Evolutionary conservation across 164 flowering plant genomes (phyloP).

Genomic region (Nymphaea colorata): DNA sequence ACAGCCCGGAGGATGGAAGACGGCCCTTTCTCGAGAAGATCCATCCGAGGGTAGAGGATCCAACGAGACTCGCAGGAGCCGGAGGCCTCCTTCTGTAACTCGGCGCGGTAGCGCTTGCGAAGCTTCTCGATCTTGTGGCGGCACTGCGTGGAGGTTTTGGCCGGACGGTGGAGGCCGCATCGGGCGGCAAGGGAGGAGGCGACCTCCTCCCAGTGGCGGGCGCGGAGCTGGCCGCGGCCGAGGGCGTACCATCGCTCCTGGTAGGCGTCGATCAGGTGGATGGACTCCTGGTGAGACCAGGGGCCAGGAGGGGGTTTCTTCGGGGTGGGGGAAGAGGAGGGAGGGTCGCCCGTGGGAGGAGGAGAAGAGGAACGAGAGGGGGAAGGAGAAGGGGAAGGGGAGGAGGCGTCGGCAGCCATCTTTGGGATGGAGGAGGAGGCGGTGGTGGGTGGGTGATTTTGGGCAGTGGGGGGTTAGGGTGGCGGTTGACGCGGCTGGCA

Average conservation of each 20-base stretch:
- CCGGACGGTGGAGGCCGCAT: constrained; percentile 42
- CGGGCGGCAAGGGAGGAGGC: constrained; percentile 59
- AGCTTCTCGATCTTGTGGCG: constrained; percentile 98
- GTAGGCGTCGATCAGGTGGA: constrained; percentile 60
- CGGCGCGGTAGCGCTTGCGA: constrained; percentile 71
- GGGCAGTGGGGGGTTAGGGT: neutral
- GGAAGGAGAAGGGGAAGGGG: constrained; percentile 1
- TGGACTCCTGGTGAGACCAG: constrained; percentile 75
- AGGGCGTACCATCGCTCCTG: constrained; percentile 78
- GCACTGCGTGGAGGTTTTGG: constrained; percentile 76
- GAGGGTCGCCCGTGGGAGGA: constrained; percentile 4
- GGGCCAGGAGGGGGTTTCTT: constrained; percentile 39
- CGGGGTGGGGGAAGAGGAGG: constrained; percentile 7
- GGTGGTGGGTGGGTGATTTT: neutral
- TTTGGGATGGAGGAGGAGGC: constrained; percentile 9
- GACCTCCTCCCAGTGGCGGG: constrained; percentile 84
- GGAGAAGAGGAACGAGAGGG: constrained; percentile 1
- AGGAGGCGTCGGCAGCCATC: constrained; percentile 9
- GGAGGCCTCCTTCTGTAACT: constrained; percentile 22
- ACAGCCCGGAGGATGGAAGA: constrained; percentile 20
- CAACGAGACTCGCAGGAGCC: constrained; percentile 21
- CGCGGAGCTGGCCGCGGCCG: constrained; percentile 59
- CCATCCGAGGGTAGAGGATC: constrained; percentile 58
- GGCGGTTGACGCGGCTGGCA: neutral
- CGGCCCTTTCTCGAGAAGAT: constrained; percentile 54